phyloP scores from a whole-genome alignment of 176 grass and related monocot species.

The Tuctoria greenei region DNA sequence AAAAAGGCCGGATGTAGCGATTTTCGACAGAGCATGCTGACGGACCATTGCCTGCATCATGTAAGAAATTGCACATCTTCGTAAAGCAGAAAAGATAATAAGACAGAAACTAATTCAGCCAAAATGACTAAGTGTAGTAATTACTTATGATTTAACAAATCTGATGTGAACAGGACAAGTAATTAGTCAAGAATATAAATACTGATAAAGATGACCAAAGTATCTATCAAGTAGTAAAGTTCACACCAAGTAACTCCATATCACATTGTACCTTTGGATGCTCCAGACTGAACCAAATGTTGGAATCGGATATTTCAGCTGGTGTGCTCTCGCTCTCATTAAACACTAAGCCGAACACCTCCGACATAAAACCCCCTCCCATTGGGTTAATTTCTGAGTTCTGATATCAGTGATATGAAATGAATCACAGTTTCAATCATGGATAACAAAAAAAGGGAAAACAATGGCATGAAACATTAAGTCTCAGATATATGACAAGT shows the following conservation, averaged over 20 bases:
- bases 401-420: constrained; percentile 40
- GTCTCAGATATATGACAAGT: constrained; percentile 10
- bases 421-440: background rate
- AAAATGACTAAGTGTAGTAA: background rate
- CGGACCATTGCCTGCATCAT: constrained; percentile 62
- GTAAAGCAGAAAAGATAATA: constrained; percentile 14
- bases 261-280: constrained; percentile 75
- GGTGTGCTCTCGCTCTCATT: constrained; percentile 46
- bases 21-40: constrained; percentile 61
- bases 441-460: background rate
- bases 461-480: background rate
- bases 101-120: constrained; percentile 27
- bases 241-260: background rate
- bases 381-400: constrained; percentile 48
- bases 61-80: constrained; percentile 16
- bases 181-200: constrained; percentile 3
- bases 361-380: constrained; percentile 47
- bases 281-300: constrained; percentile 88
- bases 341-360: constrained; percentile 50
- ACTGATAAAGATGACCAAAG: background rate
- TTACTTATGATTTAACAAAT: constrained; percentile 20
- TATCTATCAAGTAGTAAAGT: background rate
- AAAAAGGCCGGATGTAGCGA: constrained; percentile 65
- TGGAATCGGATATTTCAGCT: constrained; percentile 60
- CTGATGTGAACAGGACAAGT: constrained; percentile 4